Base-by-base conservation (phyloP, 805 yeast genomes). In the Lachancea thermotolerans region DNA sequence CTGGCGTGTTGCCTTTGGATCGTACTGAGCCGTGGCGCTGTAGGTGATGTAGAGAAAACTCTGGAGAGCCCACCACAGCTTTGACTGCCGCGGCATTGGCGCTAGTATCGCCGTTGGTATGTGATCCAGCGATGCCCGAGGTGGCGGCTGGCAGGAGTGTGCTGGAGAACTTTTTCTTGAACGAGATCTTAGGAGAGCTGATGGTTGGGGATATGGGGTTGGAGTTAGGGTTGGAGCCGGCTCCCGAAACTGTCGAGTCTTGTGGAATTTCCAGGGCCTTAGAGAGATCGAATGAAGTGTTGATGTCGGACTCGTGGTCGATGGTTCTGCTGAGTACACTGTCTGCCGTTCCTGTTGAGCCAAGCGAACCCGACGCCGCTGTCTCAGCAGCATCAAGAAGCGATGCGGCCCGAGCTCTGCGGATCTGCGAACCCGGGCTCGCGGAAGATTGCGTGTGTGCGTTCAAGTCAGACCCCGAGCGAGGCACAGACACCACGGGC, bases 261-360 rank as follows among this genome's bases (percentile, higher is more conserved):
- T 30, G 34, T 2, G 55, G 55, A n/a, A 59, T 59, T 46, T 59
- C 60, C 30, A 59, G 43, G 5, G 64, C 63, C 42, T 58, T 58
- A 11, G 64, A 58, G n/a, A 59, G 50, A 49, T 59, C 60, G 35
- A 58, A 57, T 14, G 62, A 53, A 5, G 52, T 51, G 40, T 41
- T 36, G 10, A 29, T 37, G 14, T 51, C 52, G 1, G 46, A 48
- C 14, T 31, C 46, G 34, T 40, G 47, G 15, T 41, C 45, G 17
- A 33, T 33, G 14, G 42, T 27, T n/a, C 42, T 31, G 28, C 42
- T 39, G 2, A 39, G 36, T 14, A 30, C 42, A 35, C 42, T 39
- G 11, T 39, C 36, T 11, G 34, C 34, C 9, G 42, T 39, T 8
- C 36, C 36, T 16, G 29, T 17, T 4, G 41, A 38, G 18, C 32